Conservation (phyloP, 75 land plant species). For the Chamaecyparis obtusa region DNA sequence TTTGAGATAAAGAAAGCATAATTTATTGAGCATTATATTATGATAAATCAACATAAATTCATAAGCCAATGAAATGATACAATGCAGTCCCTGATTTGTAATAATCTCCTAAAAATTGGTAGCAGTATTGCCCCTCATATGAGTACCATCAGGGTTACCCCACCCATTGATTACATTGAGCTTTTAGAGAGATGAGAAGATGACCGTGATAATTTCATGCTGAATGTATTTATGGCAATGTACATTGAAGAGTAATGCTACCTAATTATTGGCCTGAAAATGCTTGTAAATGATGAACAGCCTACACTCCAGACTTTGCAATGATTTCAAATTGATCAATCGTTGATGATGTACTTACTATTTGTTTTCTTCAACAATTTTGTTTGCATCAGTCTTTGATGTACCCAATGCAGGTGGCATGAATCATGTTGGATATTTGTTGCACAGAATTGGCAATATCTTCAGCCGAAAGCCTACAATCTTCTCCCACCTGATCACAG, state of each 20-base stretch:
- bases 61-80: neutral
- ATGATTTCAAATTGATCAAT: neutral
- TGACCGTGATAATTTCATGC: neutral
- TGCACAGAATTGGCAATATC: slow-evolving; percentile 77
- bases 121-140: neutral
- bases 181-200: neutral
- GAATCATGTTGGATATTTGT: slow-evolving; percentile 65
- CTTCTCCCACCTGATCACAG: slow-evolving; percentile 43
- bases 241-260: neutral
- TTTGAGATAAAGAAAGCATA: neutral
- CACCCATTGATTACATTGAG: neutral
- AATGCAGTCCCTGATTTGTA: neutral
- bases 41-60: neutral
- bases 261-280: neutral
- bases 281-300: neutral
- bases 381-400: slow-evolving; percentile 10
- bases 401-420: slow-evolving; percentile 38
- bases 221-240: neutral
- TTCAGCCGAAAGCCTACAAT: slow-evolving; percentile 60
- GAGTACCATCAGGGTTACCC: neutral
- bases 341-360: neutral
- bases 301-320: neutral
- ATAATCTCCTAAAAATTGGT: neutral
- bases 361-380: neutral
- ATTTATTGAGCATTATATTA: neutral